Evolutionary conservation across 148 eudicot species (phyloP).

Genomic region (Spergularia marina): DNA sequence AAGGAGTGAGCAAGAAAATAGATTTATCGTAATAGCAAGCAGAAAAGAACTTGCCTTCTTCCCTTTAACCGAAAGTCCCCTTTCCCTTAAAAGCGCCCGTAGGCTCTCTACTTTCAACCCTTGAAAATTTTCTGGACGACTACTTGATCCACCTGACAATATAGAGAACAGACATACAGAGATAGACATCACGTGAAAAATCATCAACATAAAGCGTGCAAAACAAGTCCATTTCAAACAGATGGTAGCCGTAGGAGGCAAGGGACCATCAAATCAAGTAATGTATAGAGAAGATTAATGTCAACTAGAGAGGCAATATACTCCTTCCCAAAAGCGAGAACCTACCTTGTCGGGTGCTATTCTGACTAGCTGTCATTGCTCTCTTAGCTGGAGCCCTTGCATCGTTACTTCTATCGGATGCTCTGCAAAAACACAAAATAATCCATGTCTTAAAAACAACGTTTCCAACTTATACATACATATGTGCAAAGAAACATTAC

Average conservation of each 20-base stretch:
- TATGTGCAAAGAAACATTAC: background rate
- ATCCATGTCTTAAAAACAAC: background rate
- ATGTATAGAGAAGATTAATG: background rate
- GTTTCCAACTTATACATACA: background rate
- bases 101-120: conserved; percentile 77
- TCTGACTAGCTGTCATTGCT: conserved; percentile 46
- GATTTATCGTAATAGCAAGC: background rate
- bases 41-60: conserved; percentile 63
- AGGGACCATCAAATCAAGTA: background rate
- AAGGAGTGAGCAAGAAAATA: background rate
- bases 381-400: conserved; percentile 68
- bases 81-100: conserved; percentile 73
- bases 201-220: background rate
- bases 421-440: conserved; percentile 35
- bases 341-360: conserved; percentile 55
- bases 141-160: conserved; percentile 50
- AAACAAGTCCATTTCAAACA: background rate
- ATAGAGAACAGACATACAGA: conserved; percentile 12
- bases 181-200: background rate
- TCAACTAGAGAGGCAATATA: background rate
- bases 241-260: background rate
- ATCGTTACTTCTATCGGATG: conserved; percentile 64
- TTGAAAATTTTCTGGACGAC: conserved; percentile 40
- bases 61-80: conserved; percentile 67
- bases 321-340: background rate